Conservation (phyloP, 257 asterid species). For the Scutellaria minor region DNA sequence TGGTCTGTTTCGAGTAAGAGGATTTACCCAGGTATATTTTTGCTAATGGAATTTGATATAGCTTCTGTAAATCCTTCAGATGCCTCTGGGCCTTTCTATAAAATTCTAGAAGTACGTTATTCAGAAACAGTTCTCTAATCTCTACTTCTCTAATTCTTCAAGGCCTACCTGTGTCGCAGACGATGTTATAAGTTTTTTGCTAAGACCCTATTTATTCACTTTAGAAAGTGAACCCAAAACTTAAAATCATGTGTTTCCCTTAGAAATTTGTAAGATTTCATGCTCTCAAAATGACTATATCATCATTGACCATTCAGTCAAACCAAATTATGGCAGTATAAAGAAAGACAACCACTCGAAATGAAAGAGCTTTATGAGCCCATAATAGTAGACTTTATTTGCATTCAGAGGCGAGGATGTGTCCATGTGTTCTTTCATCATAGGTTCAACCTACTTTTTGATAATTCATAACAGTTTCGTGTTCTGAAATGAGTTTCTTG, state of each 20-base stretch:
- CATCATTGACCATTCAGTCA: not conserved
- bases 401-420: not conserved
- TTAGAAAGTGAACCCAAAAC: not conserved
- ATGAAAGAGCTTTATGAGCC: not conserved
- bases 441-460: not conserved
- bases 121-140: not conserved
- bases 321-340: not conserved
- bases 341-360: constrained; percentile 1
- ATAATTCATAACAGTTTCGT: not conserved
- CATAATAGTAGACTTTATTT: not conserved
- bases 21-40: constrained; percentile 84
- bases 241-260: not conserved
- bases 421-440: not conserved
- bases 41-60: not conserved
- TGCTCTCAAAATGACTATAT: not conserved
- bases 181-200: not conserved
- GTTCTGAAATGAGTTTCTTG: not conserved
- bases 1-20: constrained; percentile 96
- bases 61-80: constrained; percentile 2
- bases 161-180: not conserved
- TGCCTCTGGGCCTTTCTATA: not conserved
- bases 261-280: not conserved
- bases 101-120: not conserved
- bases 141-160: constrained; percentile 13
- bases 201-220: not conserved